These are phyloP conservation scores for Nematodospora valgi DNA, from an alignment of 805 yeast species.

Conservation along the genomic window DNA sequence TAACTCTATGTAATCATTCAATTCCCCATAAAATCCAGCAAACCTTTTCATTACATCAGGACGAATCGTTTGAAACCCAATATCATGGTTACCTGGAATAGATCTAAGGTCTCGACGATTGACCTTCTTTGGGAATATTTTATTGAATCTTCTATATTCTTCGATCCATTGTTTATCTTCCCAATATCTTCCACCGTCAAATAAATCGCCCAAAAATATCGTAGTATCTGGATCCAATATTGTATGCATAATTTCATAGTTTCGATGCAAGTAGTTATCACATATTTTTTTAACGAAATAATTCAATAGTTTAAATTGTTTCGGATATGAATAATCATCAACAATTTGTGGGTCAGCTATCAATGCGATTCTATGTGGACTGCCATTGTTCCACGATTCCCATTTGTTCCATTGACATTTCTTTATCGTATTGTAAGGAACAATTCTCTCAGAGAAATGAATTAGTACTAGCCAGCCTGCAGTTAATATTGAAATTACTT, in stretches of 20 bases:
- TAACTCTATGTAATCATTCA: conserved; percentile 51
- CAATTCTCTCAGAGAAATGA: conserved; percentile 30
- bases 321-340: conserved; percentile 85
- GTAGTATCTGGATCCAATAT: conserved; percentile 69
- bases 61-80: conserved; percentile 82
- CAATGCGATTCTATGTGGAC: conserved; percentile 50
- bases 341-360: conserved; percentile 95
- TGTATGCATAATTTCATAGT: conserved; percentile 58
- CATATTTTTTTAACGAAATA: conserved; percentile 57
- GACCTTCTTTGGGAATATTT: conserved; percentile 59
- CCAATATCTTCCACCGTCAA: conserved; percentile 95
- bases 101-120: conserved; percentile 35
- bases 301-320: conserved; percentile 48
- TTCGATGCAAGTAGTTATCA: conserved; percentile 78
- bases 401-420: conserved; percentile 57
- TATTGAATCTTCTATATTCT: conserved; percentile 67
- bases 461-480: conserved; percentile 23
- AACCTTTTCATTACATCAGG: conserved; percentile 60
- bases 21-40: conserved; percentile 66
- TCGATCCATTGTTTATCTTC: conserved; percentile 58
- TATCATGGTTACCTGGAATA: conserved; percentile 92
- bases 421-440: conserved; percentile 21
- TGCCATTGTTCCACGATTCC: conserved; percentile 52
- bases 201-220: conserved; percentile 83
- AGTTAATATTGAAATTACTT: not conserved